A percentile compares a stretch with the other conserved stretches of the same genome.
phyloP scores from a whole-genome alignment of 805 yeast species.

The Yamadazyma kitorensis region DNA sequence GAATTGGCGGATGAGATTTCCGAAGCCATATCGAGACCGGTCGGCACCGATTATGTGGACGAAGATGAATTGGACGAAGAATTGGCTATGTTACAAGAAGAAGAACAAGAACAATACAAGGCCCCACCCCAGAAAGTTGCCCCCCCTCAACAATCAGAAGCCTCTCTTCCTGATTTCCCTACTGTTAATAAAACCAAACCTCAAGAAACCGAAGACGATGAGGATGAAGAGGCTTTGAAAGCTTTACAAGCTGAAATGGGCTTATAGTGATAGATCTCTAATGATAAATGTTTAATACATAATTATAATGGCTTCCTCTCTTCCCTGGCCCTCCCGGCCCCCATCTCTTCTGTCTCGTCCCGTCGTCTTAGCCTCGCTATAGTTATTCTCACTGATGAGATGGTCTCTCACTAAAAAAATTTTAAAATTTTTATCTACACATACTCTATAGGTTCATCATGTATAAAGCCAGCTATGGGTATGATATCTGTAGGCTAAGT shows the following conservation, averaged over 20 bases:
- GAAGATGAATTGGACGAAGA: slow-evolving; percentile 96
- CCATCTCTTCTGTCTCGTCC: too few relatives aligned
- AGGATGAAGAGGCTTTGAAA: slow-evolving; percentile 77
- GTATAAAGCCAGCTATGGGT: too few relatives aligned
- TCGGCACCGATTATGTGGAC: slow-evolving; percentile 77
- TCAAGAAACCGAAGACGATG: slow-evolving; percentile 52
- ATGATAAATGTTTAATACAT: too few relatives aligned
- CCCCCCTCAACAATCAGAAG: slow-evolving; percentile 18
- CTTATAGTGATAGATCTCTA: too few relatives aligned
- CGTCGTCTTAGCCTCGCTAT: too few relatives aligned
- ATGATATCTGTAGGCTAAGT: too few relatives aligned
- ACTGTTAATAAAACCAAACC: slow-evolving; percentile 40
- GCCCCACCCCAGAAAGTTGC: slow-evolving; percentile 5
- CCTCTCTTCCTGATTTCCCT: slow-evolving; percentile 44
- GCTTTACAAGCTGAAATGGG: slow-evolving; percentile 89
- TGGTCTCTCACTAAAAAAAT: too few relatives aligned
- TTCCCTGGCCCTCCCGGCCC: too few relatives aligned
- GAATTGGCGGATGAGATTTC: slow-evolving; percentile 93
- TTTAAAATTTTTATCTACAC: too few relatives aligned
- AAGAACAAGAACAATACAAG: slow-evolving; percentile 51
- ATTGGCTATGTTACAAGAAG: slow-evolving; percentile 82
- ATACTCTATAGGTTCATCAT: too few relatives aligned
- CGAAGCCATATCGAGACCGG: slow-evolving; percentile 93
- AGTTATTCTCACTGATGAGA: too few relatives aligned
- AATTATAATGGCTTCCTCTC: too few relatives aligned